Conservation (phyloP, 805 yeast species). For the Cephaloascus fragrans region DNA sequence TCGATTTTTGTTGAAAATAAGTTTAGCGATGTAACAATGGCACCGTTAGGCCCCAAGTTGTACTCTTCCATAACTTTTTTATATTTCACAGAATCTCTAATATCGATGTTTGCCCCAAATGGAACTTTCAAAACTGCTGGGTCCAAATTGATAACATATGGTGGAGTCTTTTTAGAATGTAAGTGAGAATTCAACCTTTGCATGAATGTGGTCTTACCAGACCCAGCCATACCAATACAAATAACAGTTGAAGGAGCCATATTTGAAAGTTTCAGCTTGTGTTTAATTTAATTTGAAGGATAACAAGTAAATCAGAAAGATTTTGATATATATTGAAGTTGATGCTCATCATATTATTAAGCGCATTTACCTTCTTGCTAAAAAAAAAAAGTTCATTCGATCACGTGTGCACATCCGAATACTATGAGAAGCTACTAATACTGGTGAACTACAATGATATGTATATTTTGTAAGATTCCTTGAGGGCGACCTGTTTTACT, state of each 20-base stretch:
- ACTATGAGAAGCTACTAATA: too few relatives aligned
- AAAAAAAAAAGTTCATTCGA: too few relatives aligned
- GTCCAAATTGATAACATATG: slow-evolving; percentile 89
- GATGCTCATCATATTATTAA: too few relatives aligned
- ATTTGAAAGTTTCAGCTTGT: slow-evolving; percentile 2
- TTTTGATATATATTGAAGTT: too few relatives aligned
- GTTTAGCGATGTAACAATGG: slow-evolving; percentile 90
- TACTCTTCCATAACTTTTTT: slow-evolving; percentile 95
- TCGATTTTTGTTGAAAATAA: slow-evolving; percentile 92
- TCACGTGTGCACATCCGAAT: too few relatives aligned
- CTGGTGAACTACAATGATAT: too few relatives aligned
- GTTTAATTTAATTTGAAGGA: slow-evolving; percentile 3
- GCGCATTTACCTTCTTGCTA: too few relatives aligned
- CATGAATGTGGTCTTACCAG: slow-evolving; percentile 97
- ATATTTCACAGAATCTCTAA: slow-evolving; percentile 91
- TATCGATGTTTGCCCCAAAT: slow-evolving; percentile 88
- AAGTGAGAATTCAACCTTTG: slow-evolving; percentile 88
- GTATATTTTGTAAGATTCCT: too few relatives aligned
- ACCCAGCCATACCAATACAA: slow-evolving; percentile 44
- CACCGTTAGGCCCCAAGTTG: slow-evolving; percentile 95
- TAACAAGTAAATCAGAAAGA: background rate
- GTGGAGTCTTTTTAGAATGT: slow-evolving; percentile 61
- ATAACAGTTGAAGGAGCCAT: slow-evolving; percentile 30
- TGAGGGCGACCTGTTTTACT: too few relatives aligned
- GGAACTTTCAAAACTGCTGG: slow-evolving; percentile 97